A percentile compares a stretch with the other conserved stretches of the same genome.
Evolutionary conservation across 805 yeast species (phyloP).

Genomic region (Komagataella populi): DNA sequence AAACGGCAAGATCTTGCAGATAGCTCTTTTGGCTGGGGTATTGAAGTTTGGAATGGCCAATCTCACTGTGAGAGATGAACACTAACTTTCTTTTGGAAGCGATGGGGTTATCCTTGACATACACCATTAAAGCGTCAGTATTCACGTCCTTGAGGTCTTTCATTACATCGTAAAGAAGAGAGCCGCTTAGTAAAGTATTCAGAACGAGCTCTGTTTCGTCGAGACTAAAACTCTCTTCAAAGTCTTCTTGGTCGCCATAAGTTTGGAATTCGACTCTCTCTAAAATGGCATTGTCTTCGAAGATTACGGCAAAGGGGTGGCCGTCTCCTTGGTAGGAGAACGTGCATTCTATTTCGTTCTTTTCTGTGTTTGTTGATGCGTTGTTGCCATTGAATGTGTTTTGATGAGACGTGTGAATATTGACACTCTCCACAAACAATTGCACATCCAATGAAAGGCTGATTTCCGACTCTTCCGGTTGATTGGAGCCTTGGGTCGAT

Average conservation of each 20-base stretch:
- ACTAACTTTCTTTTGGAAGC: slow-evolving; percentile 24
- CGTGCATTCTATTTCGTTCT: slow-evolving; percentile 27
- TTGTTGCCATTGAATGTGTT: not conserved
- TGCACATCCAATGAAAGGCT: slow-evolving; percentile 14
- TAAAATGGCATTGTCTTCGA: slow-evolving; percentile 36
- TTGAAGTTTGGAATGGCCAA: slow-evolving; percentile 55
- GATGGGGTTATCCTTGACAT: slow-evolving; percentile 14
- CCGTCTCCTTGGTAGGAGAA: slow-evolving; percentile 35
- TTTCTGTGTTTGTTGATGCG: slow-evolving; percentile 4
- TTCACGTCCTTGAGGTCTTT: slow-evolving; percentile 43
- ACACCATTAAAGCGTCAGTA: slow-evolving; percentile 35
- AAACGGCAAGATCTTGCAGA: slow-evolving; percentile 44
- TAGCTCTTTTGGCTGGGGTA: slow-evolving; percentile 51
- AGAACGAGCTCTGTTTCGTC: slow-evolving; percentile 21
- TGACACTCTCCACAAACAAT: slow-evolving; percentile 37
- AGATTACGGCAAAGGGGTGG: slow-evolving; percentile 38
- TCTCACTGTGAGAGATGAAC: slow-evolving; percentile 57
- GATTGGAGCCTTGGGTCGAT: not conserved
- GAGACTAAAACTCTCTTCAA: slow-evolving; percentile 17
- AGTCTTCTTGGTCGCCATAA: slow-evolving; percentile 13
- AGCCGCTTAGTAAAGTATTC: slow-evolving; percentile 41
- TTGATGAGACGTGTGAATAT: slow-evolving; percentile 19
- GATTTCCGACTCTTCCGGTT: not conserved
- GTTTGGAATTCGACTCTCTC: slow-evolving; percentile 48
- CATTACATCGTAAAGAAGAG: slow-evolving; percentile 36